Percentiles rank a stretch among this genome's conserved stretches.
Conservation (phyloP, 257 asterid species). For the Phtheirospermum japonicum region DNA sequence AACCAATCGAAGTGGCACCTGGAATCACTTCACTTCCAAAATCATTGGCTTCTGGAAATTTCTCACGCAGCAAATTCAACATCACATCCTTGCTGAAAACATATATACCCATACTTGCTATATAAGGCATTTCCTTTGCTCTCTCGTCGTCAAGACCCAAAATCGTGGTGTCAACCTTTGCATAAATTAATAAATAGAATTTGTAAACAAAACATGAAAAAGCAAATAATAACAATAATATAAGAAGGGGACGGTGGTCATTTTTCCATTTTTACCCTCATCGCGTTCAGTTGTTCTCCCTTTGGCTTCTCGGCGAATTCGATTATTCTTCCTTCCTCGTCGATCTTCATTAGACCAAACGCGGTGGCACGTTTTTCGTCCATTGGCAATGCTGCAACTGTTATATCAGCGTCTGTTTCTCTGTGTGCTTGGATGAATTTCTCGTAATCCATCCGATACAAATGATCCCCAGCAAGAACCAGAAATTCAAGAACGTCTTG, state of each 20-base stretch:
- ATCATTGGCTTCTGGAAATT: conserved; percentile 61
- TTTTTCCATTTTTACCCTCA: conserved; percentile 44
- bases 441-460: conserved; percentile 64
- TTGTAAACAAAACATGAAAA: not conserved
- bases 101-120: conserved; percentile 69
- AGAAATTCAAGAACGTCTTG: conserved; percentile 60
- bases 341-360: conserved; percentile 67
- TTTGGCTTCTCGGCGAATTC: conserved; percentile 69
- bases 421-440: conserved; percentile 60
- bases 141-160: conserved; percentile 65
- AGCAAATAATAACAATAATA: not conserved
- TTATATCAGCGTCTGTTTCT: conserved; percentile 67
- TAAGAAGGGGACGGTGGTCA: not conserved
- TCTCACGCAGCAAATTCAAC: conserved; percentile 46
- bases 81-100: conserved; percentile 57
- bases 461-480: conserved; percentile 63
- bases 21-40: conserved; percentile 71
- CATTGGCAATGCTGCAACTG: conserved; percentile 71
- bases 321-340: conserved; percentile 55
- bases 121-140: conserved; percentile 64
- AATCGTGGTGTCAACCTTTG: conserved; percentile 65
- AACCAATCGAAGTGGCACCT: conserved; percentile 61
- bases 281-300: conserved; percentile 55
- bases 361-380: conserved; percentile 65
- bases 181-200: not conserved